Percentiles rank a stretch among this genome's conserved stretches.
Evolutionary conservation across 305 asterid genomes (phyloP).

Genomic region (Fraxinus greggii): DNA sequence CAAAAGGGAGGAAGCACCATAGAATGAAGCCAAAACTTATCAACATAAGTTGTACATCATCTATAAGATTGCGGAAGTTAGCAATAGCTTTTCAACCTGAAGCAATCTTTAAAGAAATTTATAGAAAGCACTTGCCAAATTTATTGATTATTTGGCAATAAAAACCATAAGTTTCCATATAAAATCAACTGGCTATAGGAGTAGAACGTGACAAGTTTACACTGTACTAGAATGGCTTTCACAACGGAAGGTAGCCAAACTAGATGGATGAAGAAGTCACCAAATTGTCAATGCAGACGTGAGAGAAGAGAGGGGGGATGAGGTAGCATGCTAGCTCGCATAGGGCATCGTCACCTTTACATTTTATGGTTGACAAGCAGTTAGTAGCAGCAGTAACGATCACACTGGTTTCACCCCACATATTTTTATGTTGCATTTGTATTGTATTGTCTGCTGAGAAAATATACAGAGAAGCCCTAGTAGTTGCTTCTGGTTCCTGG

Average conservation of each 20-base stretch:
- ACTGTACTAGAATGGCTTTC: not conserved
- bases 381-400: not conserved
- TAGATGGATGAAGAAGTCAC: not conserved
- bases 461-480: not conserved
- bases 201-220: not conserved
- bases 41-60: constrained; percentile 6
- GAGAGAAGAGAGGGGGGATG: not conserved
- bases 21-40: constrained; percentile 4
- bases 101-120: constrained; percentile 6
- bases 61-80: not conserved
- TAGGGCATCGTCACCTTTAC: not conserved
- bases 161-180: not conserved
- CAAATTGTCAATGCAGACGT: constrained; percentile 2
- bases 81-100: constrained; percentile 16
- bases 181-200: not conserved
- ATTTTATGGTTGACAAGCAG: not conserved
- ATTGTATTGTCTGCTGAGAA: not conserved
- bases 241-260: constrained; percentile 2
- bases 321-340: not conserved
- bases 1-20: not conserved
- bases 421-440: not conserved
- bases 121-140: not conserved
- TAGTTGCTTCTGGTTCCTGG: not conserved
- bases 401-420: not conserved
- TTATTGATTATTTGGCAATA: not conserved